These are phyloP conservation scores for Micractinium conductrix DNA, from an alignment of 139 green algal genomes.

Conservation along the genomic window DNA sequence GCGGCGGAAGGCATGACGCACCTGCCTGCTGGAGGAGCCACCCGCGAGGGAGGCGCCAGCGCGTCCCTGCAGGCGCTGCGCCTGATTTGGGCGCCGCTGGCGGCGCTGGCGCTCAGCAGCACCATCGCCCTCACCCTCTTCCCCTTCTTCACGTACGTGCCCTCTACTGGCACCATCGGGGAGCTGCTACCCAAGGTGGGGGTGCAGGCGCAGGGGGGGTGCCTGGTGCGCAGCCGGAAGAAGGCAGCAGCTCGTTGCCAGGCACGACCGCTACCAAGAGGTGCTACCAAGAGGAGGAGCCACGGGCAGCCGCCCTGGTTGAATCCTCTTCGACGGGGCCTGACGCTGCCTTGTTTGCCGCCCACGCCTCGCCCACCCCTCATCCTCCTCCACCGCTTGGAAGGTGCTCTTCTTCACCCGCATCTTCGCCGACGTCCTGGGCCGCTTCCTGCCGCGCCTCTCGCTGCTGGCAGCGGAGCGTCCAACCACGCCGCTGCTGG, in stretches of 20 bases:
- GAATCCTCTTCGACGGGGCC: too few species aligned
- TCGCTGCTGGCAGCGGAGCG: slow-evolving; percentile 49
- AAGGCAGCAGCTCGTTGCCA: too few species aligned
- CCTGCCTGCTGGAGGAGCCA: background rate
- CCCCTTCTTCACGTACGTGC: slow-evolving; percentile 83
- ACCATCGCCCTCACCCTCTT: slow-evolving; percentile 67
- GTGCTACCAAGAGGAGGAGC: too few species aligned
- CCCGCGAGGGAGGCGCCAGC: too few species aligned
- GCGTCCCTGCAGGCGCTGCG: slow-evolving; percentile 30
- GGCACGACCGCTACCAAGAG: too few species aligned
- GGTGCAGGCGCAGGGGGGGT: too few species aligned
- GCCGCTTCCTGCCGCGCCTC: slow-evolving; percentile 66
- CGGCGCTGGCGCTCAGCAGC: slow-evolving; percentile 56
- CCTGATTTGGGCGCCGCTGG: slow-evolving; percentile 55
- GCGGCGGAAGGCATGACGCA: background rate
- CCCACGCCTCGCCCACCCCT: background rate
- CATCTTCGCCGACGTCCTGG: slow-evolving; percentile 76
- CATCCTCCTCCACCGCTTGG: too few species aligned
- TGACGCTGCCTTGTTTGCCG: too few species aligned
- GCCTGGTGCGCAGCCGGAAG: too few species aligned
- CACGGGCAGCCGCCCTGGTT: too few species aligned
- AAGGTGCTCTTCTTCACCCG: slow-evolving; percentile 81
- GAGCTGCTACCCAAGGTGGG: slow-evolving; percentile 67
- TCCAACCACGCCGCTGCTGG: slow-evolving; percentile 46
- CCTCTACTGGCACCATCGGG: slow-evolving; percentile 59